Evolutionary conservation across 2,329 filamentous ascomycete species (phyloP).

Genomic region (Metarhizium robertsii): DNA sequence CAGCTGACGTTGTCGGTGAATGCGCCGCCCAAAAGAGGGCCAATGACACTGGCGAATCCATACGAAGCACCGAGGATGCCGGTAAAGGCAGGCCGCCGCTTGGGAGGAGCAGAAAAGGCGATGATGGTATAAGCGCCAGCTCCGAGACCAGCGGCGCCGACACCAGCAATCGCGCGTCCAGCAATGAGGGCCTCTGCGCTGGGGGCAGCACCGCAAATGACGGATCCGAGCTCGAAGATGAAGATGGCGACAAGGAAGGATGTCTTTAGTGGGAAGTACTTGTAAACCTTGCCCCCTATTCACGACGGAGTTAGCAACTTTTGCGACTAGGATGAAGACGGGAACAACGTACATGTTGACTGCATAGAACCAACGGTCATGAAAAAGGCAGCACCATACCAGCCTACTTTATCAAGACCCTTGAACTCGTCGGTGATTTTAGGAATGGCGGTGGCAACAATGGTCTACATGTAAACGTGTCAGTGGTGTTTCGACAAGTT

Average conservation of each 20-base stretch:
- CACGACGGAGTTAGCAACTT: conserved; percentile 29
- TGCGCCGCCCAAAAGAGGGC: conserved; percentile 26
- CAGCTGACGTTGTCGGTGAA: conserved; percentile 28
- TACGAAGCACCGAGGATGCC: conserved; percentile 28
- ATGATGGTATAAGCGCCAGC: conserved; percentile 41
- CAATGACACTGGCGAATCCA: conserved; percentile 26
- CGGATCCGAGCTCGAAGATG: conserved; percentile 44
- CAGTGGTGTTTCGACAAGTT: neutral
- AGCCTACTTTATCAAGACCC: conserved; percentile 42
- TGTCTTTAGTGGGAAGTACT: conserved; percentile 42
- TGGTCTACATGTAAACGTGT: conserved; percentile 38
- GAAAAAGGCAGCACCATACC: conserved; percentile 51
- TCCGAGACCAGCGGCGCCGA: conserved; percentile 37
- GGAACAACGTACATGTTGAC: conserved; percentile 26
- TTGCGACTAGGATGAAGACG: neutral
- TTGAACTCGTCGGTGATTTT: conserved; percentile 45
- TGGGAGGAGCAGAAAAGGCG: conserved; percentile 29
- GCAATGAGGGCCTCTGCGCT: conserved; percentile 39
- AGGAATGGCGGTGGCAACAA: conserved; percentile 48
- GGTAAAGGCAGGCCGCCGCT: conserved; percentile 26
- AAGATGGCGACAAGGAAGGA: conserved; percentile 38
- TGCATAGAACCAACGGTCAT: conserved; percentile 36
- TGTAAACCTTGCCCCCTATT: conserved; percentile 37
- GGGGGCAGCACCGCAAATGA: conserved; percentile 39
- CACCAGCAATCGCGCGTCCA: conserved; percentile 36